Evolutionary conservation across 169 alveolate species (phyloP), one percentile per base, ranked within the genome.

Genomic region (Cryptosporidium tyzzeri): DNA sequence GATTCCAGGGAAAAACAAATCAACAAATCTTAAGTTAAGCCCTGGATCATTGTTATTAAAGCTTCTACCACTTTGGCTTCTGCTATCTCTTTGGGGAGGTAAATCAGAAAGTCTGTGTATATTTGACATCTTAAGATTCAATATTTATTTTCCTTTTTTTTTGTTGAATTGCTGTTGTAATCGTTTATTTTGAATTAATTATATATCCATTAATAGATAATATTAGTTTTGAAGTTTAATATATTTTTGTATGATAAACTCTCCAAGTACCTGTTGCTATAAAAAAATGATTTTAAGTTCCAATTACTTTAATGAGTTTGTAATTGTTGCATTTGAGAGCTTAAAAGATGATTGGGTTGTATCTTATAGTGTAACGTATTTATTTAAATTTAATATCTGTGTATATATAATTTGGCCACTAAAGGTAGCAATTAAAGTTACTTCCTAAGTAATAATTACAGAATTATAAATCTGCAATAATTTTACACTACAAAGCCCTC

Each of bases 1-100:
- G 7, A 80, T 80, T 35, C 89, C 89, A 3, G 89, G 89, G 44
- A 80, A 80, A 65, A 80, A 80, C 68, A 80, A 26, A 23, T 80
- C 89, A 18, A 80, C 31, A 41, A 80, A 80, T 80, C 89, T 61
- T 26, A 80, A 44, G 50, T 35, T 80, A 18, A 48, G 67, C 23
- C 89, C 89, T 12, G 80, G 29, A 21, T 80, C 80, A 29, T 23
- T 45, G 37, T 59, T 45, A 18, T 59, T 51, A 35, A 18, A 18
- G 51, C 59, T 55, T 37, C 39, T 58, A 14, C 59, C 75, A 23
- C 41, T 21, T 39, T 65, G 71, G 50, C 53, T 65, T 65, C 51
- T 65, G 23, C 10, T 29, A 21, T n/a, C 71, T 59, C 89, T 35
- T 21, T 41, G 89, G 26, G 73, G 73, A 44, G 73, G 89, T 62